Evolutionary conservation across 176 grass and related monocot species (phyloP).

Genomic region (Cocos nucifera): DNA sequence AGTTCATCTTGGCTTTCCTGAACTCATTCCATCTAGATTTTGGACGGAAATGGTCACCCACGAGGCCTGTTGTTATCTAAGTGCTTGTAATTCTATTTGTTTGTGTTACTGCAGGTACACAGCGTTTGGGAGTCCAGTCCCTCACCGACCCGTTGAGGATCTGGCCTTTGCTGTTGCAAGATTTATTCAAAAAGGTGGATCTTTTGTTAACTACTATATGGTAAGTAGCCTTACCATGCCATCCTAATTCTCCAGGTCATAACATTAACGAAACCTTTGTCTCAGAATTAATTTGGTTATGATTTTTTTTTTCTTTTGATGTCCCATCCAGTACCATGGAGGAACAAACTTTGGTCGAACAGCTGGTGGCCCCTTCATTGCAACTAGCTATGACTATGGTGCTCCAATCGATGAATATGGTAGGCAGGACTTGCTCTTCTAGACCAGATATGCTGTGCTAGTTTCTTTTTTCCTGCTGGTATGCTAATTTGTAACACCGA

Average conservation of each 20-base stretch:
- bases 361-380: slow-evolving; percentile 93
- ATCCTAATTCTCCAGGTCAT: neutral
- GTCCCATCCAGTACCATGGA: slow-evolving; percentile 63
- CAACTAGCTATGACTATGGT: slow-evolving; percentile 97
- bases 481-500: no score
- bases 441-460: neutral
- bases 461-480: no score
- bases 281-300: neutral
- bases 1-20: neutral
- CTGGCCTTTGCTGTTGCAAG: slow-evolving; percentile 86
- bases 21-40: slow-evolving; percentile 1
- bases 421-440: slow-evolving; percentile 15
- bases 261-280: neutral
- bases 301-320: slow-evolving; percentile 3
- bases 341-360: slow-evolving; percentile 95
- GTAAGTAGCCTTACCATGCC: slow-evolving; percentile 27
- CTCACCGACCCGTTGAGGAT: slow-evolving; percentile 84
- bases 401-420: slow-evolving; percentile 98
- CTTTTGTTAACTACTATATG: slow-evolving; percentile 99
- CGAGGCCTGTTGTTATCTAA: no score
- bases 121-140: slow-evolving; percentile 82
- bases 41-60: no score
- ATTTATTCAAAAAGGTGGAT: slow-evolving; percentile 91
- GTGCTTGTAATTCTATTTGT: neutral
- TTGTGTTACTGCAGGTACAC: slow-evolving; percentile 58